These are phyloP conservation scores for Beauveria scarabaeidicola DNA, from an alignment of 2,329 filamentous ascomycete species.

Conservation along the genomic window DNA sequence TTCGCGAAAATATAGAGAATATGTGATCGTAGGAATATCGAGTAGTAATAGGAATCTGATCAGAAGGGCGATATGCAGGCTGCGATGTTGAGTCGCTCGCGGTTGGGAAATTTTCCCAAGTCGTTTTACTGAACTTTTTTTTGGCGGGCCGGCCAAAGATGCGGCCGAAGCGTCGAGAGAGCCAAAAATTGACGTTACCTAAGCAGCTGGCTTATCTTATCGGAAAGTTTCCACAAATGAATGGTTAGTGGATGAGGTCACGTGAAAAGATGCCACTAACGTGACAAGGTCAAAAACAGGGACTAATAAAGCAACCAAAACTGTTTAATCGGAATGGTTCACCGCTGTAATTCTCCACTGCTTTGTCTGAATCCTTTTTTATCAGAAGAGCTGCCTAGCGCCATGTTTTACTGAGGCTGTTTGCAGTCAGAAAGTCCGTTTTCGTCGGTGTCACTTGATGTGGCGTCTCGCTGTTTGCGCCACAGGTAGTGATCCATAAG, in stretches of 20 bases:
- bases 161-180: not conserved
- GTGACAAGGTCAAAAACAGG: not conserved
- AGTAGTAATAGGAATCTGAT: not conserved
- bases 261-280: not conserved
- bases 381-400: not conserved
- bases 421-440: slow-evolving; percentile 7
- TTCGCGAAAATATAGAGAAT: not conserved
- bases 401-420: not conserved
- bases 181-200: slow-evolving; percentile 7
- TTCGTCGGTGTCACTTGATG: slow-evolving; percentile 10
- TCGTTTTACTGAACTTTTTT: slow-evolving; percentile 14
- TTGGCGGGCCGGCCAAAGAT: slow-evolving; percentile 10
- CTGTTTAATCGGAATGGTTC: too few species aligned
- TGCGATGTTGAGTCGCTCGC: not conserved
- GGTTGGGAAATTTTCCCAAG: slow-evolving; percentile 11
- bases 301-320: not conserved
- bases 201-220: slow-evolving; percentile 9
- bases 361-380: not conserved
- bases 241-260: not conserved
- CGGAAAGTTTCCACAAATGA: not conserved
- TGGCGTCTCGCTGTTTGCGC: slow-evolving; percentile 7
- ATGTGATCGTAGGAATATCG: not conserved
- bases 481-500: slow-evolving; percentile 4
- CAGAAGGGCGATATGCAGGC: not conserved
- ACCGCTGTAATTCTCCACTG: not conserved